These are phyloP conservation scores for Rosa hybrid DNA, from an alignment of 331 rosid genomes.

Conservation along the genomic window DNA sequence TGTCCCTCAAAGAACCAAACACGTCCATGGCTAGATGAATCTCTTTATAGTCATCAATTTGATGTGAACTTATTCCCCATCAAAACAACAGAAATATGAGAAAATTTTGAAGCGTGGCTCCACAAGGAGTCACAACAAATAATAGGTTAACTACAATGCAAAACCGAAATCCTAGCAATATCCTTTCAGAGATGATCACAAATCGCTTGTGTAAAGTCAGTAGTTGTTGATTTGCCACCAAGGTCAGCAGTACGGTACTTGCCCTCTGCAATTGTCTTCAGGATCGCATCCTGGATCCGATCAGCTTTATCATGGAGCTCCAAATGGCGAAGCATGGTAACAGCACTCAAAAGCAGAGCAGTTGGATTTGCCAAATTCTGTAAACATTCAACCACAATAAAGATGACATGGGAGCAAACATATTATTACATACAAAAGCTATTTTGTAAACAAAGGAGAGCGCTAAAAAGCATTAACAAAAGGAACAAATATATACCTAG, in stretches of 20 bases:
- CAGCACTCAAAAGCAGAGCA: slow-evolving; percentile 87
- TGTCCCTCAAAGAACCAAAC: not conserved
- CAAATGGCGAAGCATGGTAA: slow-evolving; percentile 88
- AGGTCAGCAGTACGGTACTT: slow-evolving; percentile 94
- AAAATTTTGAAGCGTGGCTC: slow-evolving; percentile 25
- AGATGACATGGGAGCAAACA: slow-evolving; percentile 22
- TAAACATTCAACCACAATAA: slow-evolving; percentile 22
- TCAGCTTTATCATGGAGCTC: slow-evolving; percentile 75
- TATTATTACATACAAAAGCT: not conserved
- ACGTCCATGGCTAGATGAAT: not conserved
- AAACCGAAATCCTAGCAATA: slow-evolving; percentile 24
- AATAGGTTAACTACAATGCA: slow-evolving; percentile 34
- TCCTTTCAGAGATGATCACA: slow-evolving; percentile 67
- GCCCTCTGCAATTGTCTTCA: slow-evolving; percentile 84
- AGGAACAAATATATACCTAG: not conserved
- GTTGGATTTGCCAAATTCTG: slow-evolving; percentile 97
- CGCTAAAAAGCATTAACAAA: not conserved
- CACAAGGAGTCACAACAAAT: slow-evolving; percentile 35
- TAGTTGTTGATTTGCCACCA: slow-evolving; percentile 79
- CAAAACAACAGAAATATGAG: slow-evolving; percentile 31
- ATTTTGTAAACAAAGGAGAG: not conserved
- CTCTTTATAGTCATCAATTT: slow-evolving; percentile 36
- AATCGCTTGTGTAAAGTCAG: slow-evolving; percentile 76
- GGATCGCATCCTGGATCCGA: slow-evolving; percentile 76
- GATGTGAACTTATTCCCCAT: slow-evolving; percentile 49